Evolutionary conservation across 179 eudicot genomes (phyloP).

Genomic region (Sideroxylon spinosum): DNA sequence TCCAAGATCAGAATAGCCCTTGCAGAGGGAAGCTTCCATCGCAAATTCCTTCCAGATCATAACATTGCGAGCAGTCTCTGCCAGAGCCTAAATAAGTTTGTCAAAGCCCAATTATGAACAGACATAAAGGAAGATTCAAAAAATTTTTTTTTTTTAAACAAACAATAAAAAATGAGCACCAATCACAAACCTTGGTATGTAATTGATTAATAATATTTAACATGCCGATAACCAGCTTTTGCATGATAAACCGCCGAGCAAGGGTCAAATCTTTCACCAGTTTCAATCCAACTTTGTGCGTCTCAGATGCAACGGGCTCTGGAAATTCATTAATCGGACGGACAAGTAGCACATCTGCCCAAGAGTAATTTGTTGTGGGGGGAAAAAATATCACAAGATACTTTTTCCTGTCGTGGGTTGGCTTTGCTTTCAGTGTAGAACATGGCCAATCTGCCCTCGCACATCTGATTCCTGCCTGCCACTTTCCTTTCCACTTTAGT

Average conservation of each 20-base stretch:
- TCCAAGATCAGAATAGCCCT: conserved; percentile 86
- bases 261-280: conserved; percentile 83
- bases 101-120: conserved; percentile 18
- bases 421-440: conserved; percentile 80
- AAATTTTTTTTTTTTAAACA: not conserved
- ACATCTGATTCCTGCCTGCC: conserved; percentile 97
- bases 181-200: conserved; percentile 55
- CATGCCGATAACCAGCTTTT: conserved; percentile 72
- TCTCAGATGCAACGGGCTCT: conserved; percentile 74
- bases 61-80: conserved; percentile 68
- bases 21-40: conserved; percentile 71
- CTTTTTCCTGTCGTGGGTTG: conserved; percentile 81
- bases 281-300: conserved; percentile 71
- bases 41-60: conserved; percentile 82
- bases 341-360: conserved; percentile 88
- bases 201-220: conserved; percentile 78
- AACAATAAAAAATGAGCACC: conserved; percentile 8
- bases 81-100: conserved; percentile 53
- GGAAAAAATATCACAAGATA: conserved; percentile 91
- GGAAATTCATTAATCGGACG: conserved; percentile 78
- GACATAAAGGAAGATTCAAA: conserved; percentile 16
- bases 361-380: conserved; percentile 65
- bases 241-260: conserved; percentile 76
- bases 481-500: conserved; percentile 91
- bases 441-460: conserved; percentile 95